A percentile compares a stretch with the other conserved stretches of the same genome.
Evolutionary conservation across 2,329 filamentous ascomycete species (phyloP).

Genomic region (Diaporthe velutina): DNA sequence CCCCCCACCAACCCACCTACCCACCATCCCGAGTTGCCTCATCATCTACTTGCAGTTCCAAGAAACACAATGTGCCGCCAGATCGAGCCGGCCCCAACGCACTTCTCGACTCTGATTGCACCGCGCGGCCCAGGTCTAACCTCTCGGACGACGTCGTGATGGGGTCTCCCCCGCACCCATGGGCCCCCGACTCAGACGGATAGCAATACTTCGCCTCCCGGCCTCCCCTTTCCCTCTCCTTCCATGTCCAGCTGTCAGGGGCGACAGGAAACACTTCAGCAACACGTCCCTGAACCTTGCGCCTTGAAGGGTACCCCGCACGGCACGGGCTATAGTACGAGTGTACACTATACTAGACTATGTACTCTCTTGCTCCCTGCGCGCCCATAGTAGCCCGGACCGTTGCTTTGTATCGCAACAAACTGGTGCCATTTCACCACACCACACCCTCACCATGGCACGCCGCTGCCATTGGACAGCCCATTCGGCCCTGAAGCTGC

Average conservation of each 20-base stretch:
- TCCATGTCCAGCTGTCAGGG: conserved; percentile 13
- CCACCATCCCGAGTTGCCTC: conserved; percentile 7
- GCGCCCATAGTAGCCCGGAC: not conserved
- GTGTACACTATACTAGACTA: not conserved
- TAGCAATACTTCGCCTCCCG: conserved; percentile 15
- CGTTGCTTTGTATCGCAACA: conserved; percentile 24
- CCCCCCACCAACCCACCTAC: no score
- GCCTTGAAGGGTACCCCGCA: conserved; percentile 26
- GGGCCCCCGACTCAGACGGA: conserved; percentile 6
- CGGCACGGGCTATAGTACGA: not conserved
- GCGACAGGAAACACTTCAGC: conserved; percentile 5
- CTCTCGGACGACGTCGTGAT: conserved; percentile 11
- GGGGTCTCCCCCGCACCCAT: conserved; percentile 29
- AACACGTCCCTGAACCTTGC: conserved; percentile 14
- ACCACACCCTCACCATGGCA: conserved; percentile 21
- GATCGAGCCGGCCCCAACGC: not conserved
- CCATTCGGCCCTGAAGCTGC: conserved; percentile 7
- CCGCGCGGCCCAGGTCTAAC: not conserved
- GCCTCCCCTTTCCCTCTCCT: not conserved
- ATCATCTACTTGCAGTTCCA: conserved; percentile 15
- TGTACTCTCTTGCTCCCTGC: not conserved
- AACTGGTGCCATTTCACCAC: not conserved
- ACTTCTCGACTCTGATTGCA: conserved; percentile 21
- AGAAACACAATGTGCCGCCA: conserved; percentile 9
- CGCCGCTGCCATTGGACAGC: conserved; percentile 1